Evolutionary conservation across 176 grass and related monocot genomes (phyloP).

Genomic region (Carex scoparia): DNA sequence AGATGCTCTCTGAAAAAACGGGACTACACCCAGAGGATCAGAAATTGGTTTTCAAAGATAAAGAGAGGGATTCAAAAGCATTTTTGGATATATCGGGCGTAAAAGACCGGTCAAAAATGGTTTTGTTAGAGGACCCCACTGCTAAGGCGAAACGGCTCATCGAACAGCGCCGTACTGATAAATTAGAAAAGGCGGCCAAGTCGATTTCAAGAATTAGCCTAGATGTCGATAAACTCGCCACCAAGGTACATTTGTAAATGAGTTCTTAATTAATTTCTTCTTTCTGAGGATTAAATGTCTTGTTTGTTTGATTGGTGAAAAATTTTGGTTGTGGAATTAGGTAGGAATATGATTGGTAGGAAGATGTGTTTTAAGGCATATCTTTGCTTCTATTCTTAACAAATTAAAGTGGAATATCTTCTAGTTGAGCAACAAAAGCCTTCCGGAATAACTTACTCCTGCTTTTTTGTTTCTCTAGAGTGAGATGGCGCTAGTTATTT

Average conservation of each 20-base stretch:
- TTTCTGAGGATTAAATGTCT: not conserved
- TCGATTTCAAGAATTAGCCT: conserved; percentile 59
- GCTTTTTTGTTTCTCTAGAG: not conserved
- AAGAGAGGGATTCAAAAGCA: conserved; percentile 72
- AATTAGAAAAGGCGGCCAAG: conserved; percentile 60
- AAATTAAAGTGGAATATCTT: not conserved
- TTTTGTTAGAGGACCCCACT: conserved; percentile 61
- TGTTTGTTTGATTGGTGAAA: not conserved
- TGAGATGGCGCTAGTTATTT: not conserved
- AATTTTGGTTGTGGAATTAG: conserved; percentile 8
- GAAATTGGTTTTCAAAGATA: conserved; percentile 85
- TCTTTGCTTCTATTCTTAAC: not conserved
- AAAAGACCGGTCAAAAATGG: conserved; percentile 82
- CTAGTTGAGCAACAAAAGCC: not conserved
- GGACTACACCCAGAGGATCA: conserved; percentile 81
- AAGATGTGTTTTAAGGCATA: conserved; percentile 4
- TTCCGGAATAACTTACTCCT: not conserved
- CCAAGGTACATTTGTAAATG: conserved; percentile 39
- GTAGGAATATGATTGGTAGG: conserved; percentile 17
- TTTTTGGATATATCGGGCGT: conserved; percentile 79
- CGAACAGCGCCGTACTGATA: conserved; percentile 59
- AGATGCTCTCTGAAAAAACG: conserved; percentile 56
- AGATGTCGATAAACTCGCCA: conserved; percentile 72
- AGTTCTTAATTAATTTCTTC: conserved; percentile 13
- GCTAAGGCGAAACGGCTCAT: conserved; percentile 76